phyloP scores from a whole-genome alignment of 768 basidiomycete genomes.

The Panaeolus cyanescens region DNA sequence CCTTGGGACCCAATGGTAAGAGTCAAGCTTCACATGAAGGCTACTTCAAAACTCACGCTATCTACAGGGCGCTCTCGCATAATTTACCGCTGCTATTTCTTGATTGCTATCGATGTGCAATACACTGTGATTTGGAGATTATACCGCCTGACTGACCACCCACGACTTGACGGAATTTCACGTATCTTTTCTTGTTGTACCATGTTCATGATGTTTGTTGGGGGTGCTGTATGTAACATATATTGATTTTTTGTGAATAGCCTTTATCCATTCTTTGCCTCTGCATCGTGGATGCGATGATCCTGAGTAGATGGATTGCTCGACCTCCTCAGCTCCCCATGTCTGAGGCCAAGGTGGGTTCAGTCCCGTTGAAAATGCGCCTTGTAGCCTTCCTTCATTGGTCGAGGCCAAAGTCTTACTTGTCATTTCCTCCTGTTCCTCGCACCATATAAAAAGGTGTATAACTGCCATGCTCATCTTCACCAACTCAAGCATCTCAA shows the following conservation, averaged over 20 bases:
- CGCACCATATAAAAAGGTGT: neutral
- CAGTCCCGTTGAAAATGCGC: neutral
- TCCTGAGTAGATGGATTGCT: too few relatives aligned
- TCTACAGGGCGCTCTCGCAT: conserved; percentile 28
- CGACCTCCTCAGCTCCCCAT: too few relatives aligned
- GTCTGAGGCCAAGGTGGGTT: neutral
- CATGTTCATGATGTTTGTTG: neutral
- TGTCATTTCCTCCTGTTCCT: neutral
- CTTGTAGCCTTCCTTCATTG: neutral
- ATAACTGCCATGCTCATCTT: neutral
- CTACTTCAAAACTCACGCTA: neutral
- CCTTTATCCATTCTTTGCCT: neutral
- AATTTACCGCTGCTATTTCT: conserved; percentile 3
- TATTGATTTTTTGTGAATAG: neutral
- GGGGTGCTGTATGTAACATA: conserved; percentile 1
- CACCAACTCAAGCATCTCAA: neutral
- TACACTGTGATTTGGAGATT: neutral
- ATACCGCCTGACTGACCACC: neutral
- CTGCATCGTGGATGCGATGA: too few relatives aligned
- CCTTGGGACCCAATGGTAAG: conserved; percentile 92
- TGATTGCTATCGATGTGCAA: neutral
- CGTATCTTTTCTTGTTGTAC: neutral
- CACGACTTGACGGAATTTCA: neutral
- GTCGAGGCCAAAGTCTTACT: neutral
- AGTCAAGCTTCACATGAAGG: neutral